Percentiles rank a stretch among this genome's conserved stretches.
phyloP scores from a whole-genome alignment of 495 filamentous ascomycete species.

The Tuber microsphaerosporum region DNA sequence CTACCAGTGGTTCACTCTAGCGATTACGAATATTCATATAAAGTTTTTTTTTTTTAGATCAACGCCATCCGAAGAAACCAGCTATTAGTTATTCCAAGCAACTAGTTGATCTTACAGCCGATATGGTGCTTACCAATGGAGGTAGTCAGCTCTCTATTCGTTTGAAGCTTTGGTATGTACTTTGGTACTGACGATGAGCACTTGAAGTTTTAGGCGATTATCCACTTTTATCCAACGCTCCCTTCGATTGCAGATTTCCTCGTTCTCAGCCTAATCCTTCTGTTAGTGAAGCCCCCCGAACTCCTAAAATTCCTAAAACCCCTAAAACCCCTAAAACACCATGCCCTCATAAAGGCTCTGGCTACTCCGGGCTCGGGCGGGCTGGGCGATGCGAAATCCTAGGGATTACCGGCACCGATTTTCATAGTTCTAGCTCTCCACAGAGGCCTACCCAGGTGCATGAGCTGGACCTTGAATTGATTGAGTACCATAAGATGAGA shows the following conservation, averaged over 20 bases:
- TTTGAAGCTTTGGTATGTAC: not conserved
- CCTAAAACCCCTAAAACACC: not conserved
- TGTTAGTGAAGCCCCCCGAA: not conserved
- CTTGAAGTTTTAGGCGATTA: not conserved
- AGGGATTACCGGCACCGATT: not conserved
- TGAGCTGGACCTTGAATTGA: constrained; percentile 26
- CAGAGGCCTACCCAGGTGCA: not conserved
- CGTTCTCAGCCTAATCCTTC: not conserved
- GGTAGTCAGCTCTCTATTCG: not conserved
- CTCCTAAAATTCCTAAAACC: not conserved
- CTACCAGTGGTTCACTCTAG: not conserved
- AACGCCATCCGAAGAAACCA: not conserved
- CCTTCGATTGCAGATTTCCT: not conserved
- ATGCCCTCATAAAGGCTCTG: not conserved
- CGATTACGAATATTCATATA: not conserved
- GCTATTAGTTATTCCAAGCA: not conserved
- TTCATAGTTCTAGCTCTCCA: not conserved
- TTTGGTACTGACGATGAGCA: not conserved
- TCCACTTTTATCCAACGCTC: not conserved
- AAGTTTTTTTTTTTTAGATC: not conserved
- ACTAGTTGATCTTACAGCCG: not conserved
- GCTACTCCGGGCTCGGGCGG: not conserved
- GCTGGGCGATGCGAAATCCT: not conserved
- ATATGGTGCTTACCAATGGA: not conserved
- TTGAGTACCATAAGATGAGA: constrained; percentile 18